phyloP scores from a whole-genome alignment of 768 basidiomycete genomes.

The Serendipita sp. region DNA sequence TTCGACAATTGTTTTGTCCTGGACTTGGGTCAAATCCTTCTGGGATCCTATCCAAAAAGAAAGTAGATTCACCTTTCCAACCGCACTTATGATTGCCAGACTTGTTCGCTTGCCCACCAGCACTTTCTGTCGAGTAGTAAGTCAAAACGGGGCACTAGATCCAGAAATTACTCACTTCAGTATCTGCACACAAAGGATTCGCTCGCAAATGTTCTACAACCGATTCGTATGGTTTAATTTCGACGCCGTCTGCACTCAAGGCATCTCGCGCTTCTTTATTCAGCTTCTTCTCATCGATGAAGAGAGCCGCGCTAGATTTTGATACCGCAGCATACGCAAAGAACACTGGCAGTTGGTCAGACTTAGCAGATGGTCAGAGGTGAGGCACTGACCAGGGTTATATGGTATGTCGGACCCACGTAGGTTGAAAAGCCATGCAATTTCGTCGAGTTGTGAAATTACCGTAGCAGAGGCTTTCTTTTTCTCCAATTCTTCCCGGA shows the following conservation, averaged over 20 bases:
- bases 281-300: constrained; percentile 41
- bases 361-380: neutral
- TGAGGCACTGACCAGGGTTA: constrained; percentile 40
- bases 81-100: constrained; percentile 63
- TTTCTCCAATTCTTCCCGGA: constrained; percentile 48
- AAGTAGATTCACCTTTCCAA: constrained; percentile 39
- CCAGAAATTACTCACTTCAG: neutral
- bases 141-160: neutral
- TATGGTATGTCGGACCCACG: constrained; percentile 84
- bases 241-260: constrained; percentile 25
- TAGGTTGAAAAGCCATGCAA: constrained; percentile 88
- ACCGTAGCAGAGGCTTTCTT: constrained; percentile 45
- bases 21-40: constrained; percentile 12
- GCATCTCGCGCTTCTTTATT: constrained; percentile 24
- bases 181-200: constrained; percentile 17
- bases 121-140: constrained; percentile 34
- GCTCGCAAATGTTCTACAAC: constrained; percentile 50
- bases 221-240: constrained; percentile 50
- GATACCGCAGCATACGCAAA: constrained; percentile 81
- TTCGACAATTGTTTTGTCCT: constrained; percentile 43
- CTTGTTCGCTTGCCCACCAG: constrained; percentile 63
- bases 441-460: constrained; percentile 81
- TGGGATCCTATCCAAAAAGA: constrained; percentile 6
- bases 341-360: constrained; percentile 41
- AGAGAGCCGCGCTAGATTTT: constrained; percentile 39